Percentiles rank a stretch among this genome's conserved stretches.
Conservation (phyloP, 495 filamentous ascomycete genomes). For the Paragyromitra xinjiangensis region DNA sequence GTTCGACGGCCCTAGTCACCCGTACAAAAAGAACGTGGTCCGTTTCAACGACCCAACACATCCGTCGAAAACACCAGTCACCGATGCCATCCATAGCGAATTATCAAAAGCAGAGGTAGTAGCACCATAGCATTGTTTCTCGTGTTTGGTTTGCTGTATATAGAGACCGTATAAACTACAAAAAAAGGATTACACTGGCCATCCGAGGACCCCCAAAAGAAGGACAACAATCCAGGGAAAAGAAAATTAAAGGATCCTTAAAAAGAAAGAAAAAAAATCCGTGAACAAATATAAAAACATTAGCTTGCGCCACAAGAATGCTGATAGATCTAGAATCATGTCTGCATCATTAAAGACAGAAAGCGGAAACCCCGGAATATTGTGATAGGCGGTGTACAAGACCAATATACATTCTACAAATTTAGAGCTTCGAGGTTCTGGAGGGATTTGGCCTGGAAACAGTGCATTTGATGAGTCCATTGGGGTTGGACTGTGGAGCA, state of each 20-base stretch:
- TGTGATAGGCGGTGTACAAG: neutral
- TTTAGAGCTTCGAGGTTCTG: conserved; percentile 45
- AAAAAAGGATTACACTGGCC: conserved; percentile 3
- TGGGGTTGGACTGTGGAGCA: conserved; percentile 89
- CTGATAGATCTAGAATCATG: conserved; percentile 8
- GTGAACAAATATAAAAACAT: neutral
- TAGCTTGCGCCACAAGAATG: conserved; percentile 7
- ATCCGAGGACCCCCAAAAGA: neutral
- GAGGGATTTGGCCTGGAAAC: conserved; percentile 68
- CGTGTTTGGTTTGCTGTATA: conserved; percentile 23
- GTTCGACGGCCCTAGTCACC: conserved; percentile 89
- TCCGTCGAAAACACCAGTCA: conserved; percentile 54
- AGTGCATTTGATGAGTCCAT: conserved; percentile 95
- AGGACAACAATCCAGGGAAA: conserved; percentile 1
- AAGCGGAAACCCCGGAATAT: conserved; percentile 1
- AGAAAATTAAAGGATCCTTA: conserved; percentile 6
- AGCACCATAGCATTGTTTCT: conserved; percentile 16
- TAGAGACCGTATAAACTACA: conserved; percentile 16
- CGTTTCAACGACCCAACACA: conserved; percentile 68
- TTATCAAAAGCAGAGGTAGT: neutral
- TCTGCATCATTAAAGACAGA: neutral
- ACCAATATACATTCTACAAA: conserved; percentile 6
- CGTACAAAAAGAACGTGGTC: conserved; percentile 87
- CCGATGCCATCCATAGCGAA: conserved; percentile 48
- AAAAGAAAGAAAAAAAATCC: neutral